phyloP scores from a whole-genome alignment of 352 stramenopile genomes.

The Bremia lactucae region DNA sequence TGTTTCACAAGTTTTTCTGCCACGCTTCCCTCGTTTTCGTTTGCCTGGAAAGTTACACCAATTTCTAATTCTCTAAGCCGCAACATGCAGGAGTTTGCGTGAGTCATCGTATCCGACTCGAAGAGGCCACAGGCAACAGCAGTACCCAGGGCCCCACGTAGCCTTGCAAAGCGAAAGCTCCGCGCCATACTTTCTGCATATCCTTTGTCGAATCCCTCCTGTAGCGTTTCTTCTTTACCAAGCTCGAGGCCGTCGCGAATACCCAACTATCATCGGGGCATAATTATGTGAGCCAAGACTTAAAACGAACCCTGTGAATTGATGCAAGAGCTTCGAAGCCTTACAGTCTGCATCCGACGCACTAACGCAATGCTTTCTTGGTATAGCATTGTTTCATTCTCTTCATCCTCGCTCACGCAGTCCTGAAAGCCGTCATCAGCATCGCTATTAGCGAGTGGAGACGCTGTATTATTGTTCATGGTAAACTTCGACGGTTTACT shows the following conservation, averaged over 20 bases:
- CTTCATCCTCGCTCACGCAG: conserved; percentile 46
- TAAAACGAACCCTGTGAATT: neutral
- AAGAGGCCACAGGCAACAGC: conserved; percentile 19
- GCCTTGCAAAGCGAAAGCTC: conserved; percentile 30
- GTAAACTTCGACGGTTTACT: too few relatives aligned
- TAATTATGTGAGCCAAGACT: conserved; percentile 7
- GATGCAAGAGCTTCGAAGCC: neutral
- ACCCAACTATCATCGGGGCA: conserved; percentile 26
- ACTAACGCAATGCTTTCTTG: conserved; percentile 49
- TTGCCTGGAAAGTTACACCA: conserved; percentile 6
- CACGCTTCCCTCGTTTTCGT: neutral
- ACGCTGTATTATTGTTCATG: too few relatives aligned
- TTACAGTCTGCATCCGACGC: conserved; percentile 50
- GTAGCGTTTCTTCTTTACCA: conserved; percentile 59
- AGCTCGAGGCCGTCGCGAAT: conserved; percentile 59
- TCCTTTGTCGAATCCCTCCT: conserved; percentile 57
- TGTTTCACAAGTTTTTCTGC: conserved; percentile 2
- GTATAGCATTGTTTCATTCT: conserved; percentile 26
- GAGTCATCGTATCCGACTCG: neutral
- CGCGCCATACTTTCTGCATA: conserved; percentile 27
- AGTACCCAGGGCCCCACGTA: conserved; percentile 40
- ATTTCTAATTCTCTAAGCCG: conserved; percentile 16
- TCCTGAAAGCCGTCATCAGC: conserved; percentile 58
- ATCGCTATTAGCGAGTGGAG: conserved; percentile 1
- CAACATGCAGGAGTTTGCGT: conserved; percentile 6